phyloP scores from a whole-genome alignment of 495 filamentous ascomycete genomes.

The Xylaria curta region DNA sequence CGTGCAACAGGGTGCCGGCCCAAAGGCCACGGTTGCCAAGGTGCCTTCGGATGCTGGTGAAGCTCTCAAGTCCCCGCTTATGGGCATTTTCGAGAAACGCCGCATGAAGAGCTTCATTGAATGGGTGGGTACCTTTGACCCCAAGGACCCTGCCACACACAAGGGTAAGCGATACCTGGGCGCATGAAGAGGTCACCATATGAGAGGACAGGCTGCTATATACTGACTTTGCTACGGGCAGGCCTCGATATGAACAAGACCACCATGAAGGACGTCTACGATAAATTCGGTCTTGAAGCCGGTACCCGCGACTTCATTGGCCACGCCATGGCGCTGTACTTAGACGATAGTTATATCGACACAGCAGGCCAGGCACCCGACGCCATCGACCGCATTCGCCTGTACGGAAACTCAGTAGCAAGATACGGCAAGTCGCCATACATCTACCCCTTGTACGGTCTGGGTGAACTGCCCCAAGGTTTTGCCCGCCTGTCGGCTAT shows the following conservation, averaged over 20 bases:
- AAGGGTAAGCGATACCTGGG: slow-evolving; percentile 65
- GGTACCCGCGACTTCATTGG: slow-evolving; percentile 94
- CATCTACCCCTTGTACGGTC: slow-evolving; percentile 97
- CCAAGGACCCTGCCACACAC: slow-evolving; percentile 83
- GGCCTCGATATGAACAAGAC: slow-evolving; percentile 78
- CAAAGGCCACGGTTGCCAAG: slow-evolving; percentile 91
- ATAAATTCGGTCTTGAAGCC: slow-evolving; percentile 94
- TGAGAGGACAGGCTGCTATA: not conserved
- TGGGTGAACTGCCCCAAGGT: slow-evolving; percentile 96
- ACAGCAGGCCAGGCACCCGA: slow-evolving; percentile 76
- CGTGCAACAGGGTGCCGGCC: slow-evolving; percentile 83
- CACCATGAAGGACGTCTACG: slow-evolving; percentile 97
- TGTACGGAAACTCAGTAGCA: slow-evolving; percentile 98
- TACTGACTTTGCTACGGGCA: slow-evolving; percentile 44
- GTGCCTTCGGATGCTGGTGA: slow-evolving; percentile 93
- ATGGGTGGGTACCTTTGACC: slow-evolving; percentile 92
- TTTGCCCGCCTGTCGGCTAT: slow-evolving; percentile 97
- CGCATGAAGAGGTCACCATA: slow-evolving; percentile 3
- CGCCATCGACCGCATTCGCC: slow-evolving; percentile 86
- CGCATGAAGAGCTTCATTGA: slow-evolving; percentile 96
- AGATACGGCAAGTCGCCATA: slow-evolving; percentile 98
- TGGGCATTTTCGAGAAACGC: slow-evolving; percentile 97
- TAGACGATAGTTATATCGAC: slow-evolving; percentile 84
- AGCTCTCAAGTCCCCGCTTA: slow-evolving; percentile 88
- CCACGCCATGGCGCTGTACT: slow-evolving; percentile 97